Evolutionary conservation across 2,329 filamentous ascomycete genomes (phyloP).

Genomic region (Hypoxylon sp.): DNA sequence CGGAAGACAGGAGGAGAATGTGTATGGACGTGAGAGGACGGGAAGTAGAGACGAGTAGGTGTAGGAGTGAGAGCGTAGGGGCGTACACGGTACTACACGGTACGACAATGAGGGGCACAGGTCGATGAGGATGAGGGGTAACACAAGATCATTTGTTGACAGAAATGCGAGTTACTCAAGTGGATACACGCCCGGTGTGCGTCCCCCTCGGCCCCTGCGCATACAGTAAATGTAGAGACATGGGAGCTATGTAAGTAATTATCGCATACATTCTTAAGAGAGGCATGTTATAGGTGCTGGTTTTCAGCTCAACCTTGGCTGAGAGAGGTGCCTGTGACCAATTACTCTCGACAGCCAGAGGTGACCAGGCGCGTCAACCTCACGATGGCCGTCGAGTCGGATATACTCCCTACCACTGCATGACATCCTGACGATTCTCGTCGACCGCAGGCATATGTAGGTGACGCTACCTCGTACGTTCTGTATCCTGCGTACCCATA

Average conservation of each 20-base stretch:
- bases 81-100: no score
- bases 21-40: neutral
- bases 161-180: slow-evolving; percentile 8
- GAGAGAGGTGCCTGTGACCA: neutral
- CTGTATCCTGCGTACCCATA: no score
- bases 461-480: neutral
- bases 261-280: neutral
- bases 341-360: no score
- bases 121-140: slow-evolving; percentile 24
- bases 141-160: slow-evolving; percentile 19
- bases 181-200: slow-evolving; percentile 8
- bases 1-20: neutral
- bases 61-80: no score
- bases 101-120: slow-evolving; percentile 18
- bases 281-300: neutral
- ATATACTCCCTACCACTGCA: slow-evolving; percentile 2
- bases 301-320: neutral
- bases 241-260: no score
- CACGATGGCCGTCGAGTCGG: slow-evolving; percentile 1
- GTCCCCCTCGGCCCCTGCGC: slow-evolving; percentile 7
- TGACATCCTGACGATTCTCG: neutral
- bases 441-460: neutral
- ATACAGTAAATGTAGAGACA: no score
- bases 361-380: neutral
- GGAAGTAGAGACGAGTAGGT: slow-evolving; percentile 7